Evolutionary conservation across 306 rosid species (phyloP), one percentile per base, ranked within the genome.

Genomic region (Prunus armeniaca): DNA sequence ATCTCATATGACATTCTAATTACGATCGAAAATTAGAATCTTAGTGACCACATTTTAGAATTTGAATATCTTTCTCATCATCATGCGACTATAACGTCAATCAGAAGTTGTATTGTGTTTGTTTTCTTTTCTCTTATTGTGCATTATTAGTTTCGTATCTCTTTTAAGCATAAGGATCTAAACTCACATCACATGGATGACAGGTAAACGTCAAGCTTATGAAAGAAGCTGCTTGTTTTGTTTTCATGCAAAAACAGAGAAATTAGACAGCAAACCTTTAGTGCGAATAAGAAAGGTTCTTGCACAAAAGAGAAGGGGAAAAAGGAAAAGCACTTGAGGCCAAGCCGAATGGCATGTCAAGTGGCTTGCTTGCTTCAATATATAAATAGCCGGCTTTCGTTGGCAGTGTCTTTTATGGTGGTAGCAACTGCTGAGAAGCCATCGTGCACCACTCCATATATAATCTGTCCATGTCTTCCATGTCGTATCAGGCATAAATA

Each of bases 201-300:
- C 69, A 60, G 77, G 77, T 73, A 27, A 45, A 60, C 77, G 13
- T 25, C 77, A 73, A 73, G 57, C 28, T 73, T 60, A 7, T 10
- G 4, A 24, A 5, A 45, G 28, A 73, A 73, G 77, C 77, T 73
- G 69, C 77, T 45, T 60, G 51, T 51, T 46, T 60, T 34, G 51
- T 3, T 54, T 28, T 4, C 54, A 57, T 54, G 50, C 54, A 72
- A 10, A 22, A 0, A 32, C 0, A 17, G 38, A 17, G 45, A 25
- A 68, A 73, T 60, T 46, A 45, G 69, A 60, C 69, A 73, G 46
- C 69, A 27, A 18, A 45, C 28, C 14, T 73, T 73, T 28, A 18
- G 9, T 57, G 11, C 34, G 61, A 66, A 66, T 41, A 63, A 63
- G 9, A 63, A 30, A 63, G 45, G 22, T 63, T 20, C 71, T 64